Base-by-base conservation (phyloP, 1,284 basidiomycete genomes). In the Mrakiaceae sp. region DNA sequence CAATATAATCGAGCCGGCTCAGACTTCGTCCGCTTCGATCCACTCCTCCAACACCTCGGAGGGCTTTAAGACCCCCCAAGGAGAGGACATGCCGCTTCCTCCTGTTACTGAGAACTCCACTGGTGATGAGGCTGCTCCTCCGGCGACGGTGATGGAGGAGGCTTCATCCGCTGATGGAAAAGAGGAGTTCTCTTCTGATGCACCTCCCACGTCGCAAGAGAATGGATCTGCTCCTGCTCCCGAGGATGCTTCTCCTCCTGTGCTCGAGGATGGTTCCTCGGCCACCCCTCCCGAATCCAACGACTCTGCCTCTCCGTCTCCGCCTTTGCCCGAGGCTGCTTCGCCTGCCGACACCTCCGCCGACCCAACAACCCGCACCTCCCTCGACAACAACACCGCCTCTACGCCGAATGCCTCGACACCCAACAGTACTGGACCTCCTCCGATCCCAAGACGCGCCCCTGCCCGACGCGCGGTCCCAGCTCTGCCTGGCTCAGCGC, bases 391-490 rank as follows among this genome's bases (percentile, higher is more conserved):
- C 7, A 4, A 27, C 39, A 49, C 50, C 43, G 43, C 55, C 39
- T 42, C 55, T 8, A 58, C 42, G 6, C 62, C 55, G 27, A 27
- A 27, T 27, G 27, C 27, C 4, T 46, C 55, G 1, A 55, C 44
- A 6, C 44, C 61, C 11, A 47, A 39, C 8, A n/a, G 11, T 5
- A 16, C 53, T 7, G 43, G 50, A 12, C 62, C 62, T 7, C 62
- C 62, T 58, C 62, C 62, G 6, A 43, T 63, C 9, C 62, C 62
- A 27, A 57, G 50, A 27, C 46, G 62, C 50, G 62, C 62, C 2
- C 48, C 56, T 9, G 62, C 62, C 39, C 55, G 62, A 40, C 62
- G 62, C 9, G 48, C 55, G 5, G 62, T 58, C n/a, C 60, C 60
- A 3, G 42, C 51, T 27, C 40, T 27, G 27, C 27, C 27, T 27